Conservation (phyloP, 2,329 filamentous ascomycete species). For the Grosmannia serpens region DNA sequence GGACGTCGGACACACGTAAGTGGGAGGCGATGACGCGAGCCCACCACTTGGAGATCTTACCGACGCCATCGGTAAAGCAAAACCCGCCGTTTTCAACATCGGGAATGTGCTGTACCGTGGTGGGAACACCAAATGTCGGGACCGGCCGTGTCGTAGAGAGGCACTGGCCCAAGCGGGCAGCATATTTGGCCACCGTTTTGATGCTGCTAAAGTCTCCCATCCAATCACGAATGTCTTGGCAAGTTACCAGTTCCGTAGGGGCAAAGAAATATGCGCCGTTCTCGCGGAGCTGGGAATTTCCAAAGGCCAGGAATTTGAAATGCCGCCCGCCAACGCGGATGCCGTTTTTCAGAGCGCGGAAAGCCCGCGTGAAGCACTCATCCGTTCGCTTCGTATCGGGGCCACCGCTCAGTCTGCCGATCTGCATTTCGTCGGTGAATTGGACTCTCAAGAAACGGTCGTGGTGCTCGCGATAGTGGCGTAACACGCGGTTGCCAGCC, state of each 20-base stretch:
- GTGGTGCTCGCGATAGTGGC: constrained; percentile 53
- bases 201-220: constrained; percentile 84
- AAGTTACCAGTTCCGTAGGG: constrained; percentile 52
- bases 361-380: constrained; percentile 63
- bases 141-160: constrained; percentile 86
- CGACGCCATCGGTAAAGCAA: constrained; percentile 84
- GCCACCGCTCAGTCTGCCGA: constrained; percentile 47
- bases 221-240: constrained; percentile 67
- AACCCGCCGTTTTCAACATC: constrained; percentile 61
- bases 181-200: constrained; percentile 74
- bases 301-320: constrained; percentile 87
- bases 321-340: constrained; percentile 71
- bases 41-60: constrained; percentile 74
- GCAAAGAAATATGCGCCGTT: constrained; percentile 91
- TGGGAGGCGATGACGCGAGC: constrained; percentile 63
- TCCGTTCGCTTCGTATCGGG: constrained; percentile 47
- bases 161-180: constrained; percentile 82
- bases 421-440: constrained; percentile 68
- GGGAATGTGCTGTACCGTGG: constrained; percentile 42
- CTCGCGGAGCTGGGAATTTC: constrained; percentile 89
- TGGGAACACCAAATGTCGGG: constrained; percentile 47
- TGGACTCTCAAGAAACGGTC: constrained; percentile 83
- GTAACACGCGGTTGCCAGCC: constrained; percentile 75
- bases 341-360: constrained; percentile 60
- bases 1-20: constrained; percentile 50